Evolutionary conservation across 495 filamentous ascomycete species (phyloP).

Genomic region (Hyaloscypha variabilis): DNA sequence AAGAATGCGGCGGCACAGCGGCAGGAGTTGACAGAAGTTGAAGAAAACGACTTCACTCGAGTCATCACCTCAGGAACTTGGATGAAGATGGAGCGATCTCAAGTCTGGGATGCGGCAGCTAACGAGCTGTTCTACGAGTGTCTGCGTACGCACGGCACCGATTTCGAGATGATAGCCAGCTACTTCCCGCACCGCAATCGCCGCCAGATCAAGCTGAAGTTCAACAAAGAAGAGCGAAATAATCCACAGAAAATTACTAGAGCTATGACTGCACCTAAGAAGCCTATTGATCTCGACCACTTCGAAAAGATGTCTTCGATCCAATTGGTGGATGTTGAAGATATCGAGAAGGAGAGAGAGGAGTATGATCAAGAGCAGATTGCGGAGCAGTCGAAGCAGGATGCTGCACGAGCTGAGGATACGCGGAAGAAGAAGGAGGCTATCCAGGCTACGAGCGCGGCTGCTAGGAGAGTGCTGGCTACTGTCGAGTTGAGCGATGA

Average conservation of each 20-base stretch:
- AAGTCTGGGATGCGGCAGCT: conserved; percentile 74
- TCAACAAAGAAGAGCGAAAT: conserved; percentile 86
- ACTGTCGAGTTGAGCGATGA: conserved; percentile 9
- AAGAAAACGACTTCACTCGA: conserved; percentile 83
- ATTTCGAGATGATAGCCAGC: conserved; percentile 85
- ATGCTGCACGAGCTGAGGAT: conserved; percentile 43
- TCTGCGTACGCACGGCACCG: conserved; percentile 86
- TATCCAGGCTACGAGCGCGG: conserved; percentile 15
- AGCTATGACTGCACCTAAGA: conserved; percentile 58
- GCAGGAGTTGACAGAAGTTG: conserved; percentile 64
- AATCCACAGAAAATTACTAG: conserved; percentile 68
- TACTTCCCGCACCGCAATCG: conserved; percentile 78
- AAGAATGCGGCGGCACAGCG: conserved; percentile 61
- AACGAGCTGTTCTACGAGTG: conserved; percentile 87
- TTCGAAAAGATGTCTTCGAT: conserved; percentile 63
- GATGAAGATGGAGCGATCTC: conserved; percentile 68
- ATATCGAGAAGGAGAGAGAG: conserved; percentile 73
- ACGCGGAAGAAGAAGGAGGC: conserved; percentile 49
- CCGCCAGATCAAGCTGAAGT: conserved; percentile 87
- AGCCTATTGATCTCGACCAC: conserved; percentile 64
- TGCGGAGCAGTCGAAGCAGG: conserved; percentile 50
- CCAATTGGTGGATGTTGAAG: conserved; percentile 56
- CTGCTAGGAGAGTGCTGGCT: conserved; percentile 14
- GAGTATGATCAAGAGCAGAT: conserved; percentile 67
- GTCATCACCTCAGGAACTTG: conserved; percentile 74